phyloP scores from a whole-genome alignment of 345 rosid genomes.

The Citrus hindsii region DNA sequence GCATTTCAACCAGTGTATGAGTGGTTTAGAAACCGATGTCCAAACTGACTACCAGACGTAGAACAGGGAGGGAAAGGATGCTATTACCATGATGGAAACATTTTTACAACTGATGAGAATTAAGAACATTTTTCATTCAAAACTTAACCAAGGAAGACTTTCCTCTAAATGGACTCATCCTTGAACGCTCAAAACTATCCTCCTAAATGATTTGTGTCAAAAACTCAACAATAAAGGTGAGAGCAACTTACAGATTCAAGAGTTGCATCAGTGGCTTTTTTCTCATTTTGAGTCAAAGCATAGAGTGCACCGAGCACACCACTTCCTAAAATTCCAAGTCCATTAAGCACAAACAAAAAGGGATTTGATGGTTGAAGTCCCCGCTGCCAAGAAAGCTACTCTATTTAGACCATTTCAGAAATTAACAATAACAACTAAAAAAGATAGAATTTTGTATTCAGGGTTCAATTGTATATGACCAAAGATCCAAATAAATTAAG shows the following conservation, averaged over 20 bases:
- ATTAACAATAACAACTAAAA: not conserved
- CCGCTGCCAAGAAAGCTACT: conserved; percentile 34
- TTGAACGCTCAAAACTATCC: conserved; percentile 17
- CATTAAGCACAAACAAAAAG: conserved; percentile 64
- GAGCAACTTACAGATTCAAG: conserved; percentile 62
- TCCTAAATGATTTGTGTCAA: not conserved
- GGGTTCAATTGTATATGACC: conserved; percentile 17
- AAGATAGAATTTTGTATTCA: not conserved
- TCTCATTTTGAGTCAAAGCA: conserved; percentile 66
- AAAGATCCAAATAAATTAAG: conserved; percentile 16
- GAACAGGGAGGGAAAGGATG: not conserved
- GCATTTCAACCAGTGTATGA: conserved; percentile 18
- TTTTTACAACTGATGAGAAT: not conserved
- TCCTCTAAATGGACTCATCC: not conserved
- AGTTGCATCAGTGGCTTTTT: conserved; percentile 44
- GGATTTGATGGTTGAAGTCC: conserved; percentile 49
- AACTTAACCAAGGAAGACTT: not conserved
- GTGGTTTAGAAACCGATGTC: conserved; percentile 3
- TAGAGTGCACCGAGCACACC: conserved; percentile 86
- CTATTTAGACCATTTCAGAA: conserved; percentile 4
- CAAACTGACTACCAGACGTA: conserved; percentile 4
- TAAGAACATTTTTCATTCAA: not conserved
- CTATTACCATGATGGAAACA: not conserved
- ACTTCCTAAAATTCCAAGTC: conserved; percentile 68
- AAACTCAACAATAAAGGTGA: conserved; percentile 6